A percentile compares a stretch with the other conserved stretches of the same genome.
Conservation (phyloP, 106 monocot genomes). For the Allium sativum region DNA sequence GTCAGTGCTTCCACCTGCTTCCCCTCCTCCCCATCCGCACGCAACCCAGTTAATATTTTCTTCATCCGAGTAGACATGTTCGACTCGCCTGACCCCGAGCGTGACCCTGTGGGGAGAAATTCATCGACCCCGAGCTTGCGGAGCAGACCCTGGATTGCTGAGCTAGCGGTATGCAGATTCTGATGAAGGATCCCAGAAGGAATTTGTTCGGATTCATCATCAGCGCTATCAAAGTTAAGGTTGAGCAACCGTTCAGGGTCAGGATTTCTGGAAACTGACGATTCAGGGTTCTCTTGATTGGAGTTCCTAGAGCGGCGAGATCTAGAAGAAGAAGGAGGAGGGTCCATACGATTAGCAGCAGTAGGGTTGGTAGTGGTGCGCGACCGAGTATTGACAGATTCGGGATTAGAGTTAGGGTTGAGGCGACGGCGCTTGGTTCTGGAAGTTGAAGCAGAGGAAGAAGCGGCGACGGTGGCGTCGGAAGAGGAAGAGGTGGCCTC, state of each 20-base stretch:
- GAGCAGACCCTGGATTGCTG: constrained; percentile 87
- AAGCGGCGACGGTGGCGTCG: not conserved
- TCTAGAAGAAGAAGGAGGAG: constrained; percentile 18
- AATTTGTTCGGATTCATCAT: constrained; percentile 41
- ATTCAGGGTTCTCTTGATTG: constrained; percentile 18
- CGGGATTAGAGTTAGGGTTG: constrained; percentile 13
- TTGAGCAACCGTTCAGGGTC: constrained; percentile 54
- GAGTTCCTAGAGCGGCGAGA: constrained; percentile 12
- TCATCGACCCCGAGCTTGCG: constrained; percentile 91
- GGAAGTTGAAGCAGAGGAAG: constrained; percentile 34
- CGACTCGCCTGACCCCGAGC: constrained; percentile 27
- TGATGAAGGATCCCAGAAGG: constrained; percentile 54
- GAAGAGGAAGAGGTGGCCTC: constrained; percentile 78
- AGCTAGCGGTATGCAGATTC: constrained; percentile 65
- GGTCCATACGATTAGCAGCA: constrained; percentile 17
- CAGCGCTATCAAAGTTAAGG: constrained; percentile 43
- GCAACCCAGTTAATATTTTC: constrained; percentile 70
- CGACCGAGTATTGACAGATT: constrained; percentile 3
- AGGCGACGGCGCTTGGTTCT: constrained; percentile 54
- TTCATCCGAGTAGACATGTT: constrained; percentile 63
- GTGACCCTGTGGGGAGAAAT: constrained; percentile 58
- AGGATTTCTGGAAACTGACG: too few relatives aligned
- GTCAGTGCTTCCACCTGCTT: constrained; percentile 86
- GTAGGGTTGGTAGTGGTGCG: constrained; percentile 23
- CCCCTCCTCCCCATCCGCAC: constrained; percentile 89